Evolutionary conservation across 192 early-diverging fungal species (phyloP).

Genomic region (Tieghemiomyces parasiticus): DNA sequence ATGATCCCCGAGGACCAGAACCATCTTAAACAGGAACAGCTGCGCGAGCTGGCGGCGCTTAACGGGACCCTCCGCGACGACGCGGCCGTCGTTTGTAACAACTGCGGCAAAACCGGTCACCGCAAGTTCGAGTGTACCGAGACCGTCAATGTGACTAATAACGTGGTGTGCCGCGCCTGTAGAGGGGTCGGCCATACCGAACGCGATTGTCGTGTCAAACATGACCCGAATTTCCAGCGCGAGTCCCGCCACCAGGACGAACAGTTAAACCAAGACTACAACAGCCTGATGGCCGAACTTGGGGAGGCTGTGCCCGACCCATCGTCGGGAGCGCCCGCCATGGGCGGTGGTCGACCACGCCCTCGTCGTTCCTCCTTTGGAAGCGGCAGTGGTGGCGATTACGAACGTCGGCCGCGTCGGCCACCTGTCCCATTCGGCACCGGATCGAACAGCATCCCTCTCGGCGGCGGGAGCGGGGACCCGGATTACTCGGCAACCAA

Average conservation of each 20-base stretch:
- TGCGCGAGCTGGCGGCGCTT: slow-evolving; percentile 84
- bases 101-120: slow-evolving; percentile 86
- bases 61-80: slow-evolving; percentile 96
- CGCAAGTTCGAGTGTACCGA: slow-evolving; percentile 87
- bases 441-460: neutral
- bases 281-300: slow-evolving; percentile 89
- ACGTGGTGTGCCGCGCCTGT: slow-evolving; percentile 79
- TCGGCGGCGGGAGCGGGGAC: neutral
- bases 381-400: neutral
- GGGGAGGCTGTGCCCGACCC: slow-evolving; percentile 34
- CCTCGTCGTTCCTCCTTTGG: neutral
- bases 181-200: slow-evolving; percentile 82
- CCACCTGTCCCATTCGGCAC: neutral
- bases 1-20: slow-evolving; percentile 91
- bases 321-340: neutral
- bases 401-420: neutral
- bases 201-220: slow-evolving; percentile 77
- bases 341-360: neutral
- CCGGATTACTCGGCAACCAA: neutral
- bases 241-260: slow-evolving; percentile 63
- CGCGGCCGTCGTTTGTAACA: slow-evolving; percentile 63
- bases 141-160: slow-evolving; percentile 67
- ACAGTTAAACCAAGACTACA: slow-evolving; percentile 80
- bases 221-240: slow-evolving; percentile 64
- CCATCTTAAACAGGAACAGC: slow-evolving; percentile 84